These are phyloP conservation scores for Amanita thiersii DNA, from an alignment of 768 basidiomycete species.

Conservation along the genomic window DNA sequence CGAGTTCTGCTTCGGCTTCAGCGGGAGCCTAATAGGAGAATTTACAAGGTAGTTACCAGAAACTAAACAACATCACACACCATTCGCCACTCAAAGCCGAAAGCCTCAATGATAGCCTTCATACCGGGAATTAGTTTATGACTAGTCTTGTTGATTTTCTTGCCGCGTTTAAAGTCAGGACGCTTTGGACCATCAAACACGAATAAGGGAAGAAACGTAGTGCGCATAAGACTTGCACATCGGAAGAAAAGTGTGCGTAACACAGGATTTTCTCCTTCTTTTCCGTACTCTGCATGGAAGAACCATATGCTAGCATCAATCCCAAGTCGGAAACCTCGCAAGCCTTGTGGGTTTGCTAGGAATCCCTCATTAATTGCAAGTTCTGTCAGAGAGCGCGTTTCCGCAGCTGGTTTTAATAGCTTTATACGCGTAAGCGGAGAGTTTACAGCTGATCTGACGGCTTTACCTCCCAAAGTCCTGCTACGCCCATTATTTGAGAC, in stretches of 20 bases:
- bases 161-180: slow-evolving; percentile 74
- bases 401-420: slow-evolving; percentile 42
- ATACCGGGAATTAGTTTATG: slow-evolving; percentile 68
- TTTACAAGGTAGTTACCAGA: slow-evolving; percentile 19
- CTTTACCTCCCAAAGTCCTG: slow-evolving; percentile 37
- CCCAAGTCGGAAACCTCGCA: slow-evolving; percentile 74
- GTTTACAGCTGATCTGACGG: not conserved
- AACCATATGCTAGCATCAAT: slow-evolving; percentile 88
- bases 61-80: slow-evolving; percentile 24
- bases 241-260: slow-evolving; percentile 80
- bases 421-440: not conserved
- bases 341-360: slow-evolving; percentile 49
- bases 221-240: slow-evolving; percentile 66
- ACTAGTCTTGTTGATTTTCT: slow-evolving; percentile 51
- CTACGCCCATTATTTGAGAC: slow-evolving; percentile 23
- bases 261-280: slow-evolving; percentile 82
- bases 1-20: slow-evolving; percentile 92
- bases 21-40: slow-evolving; percentile 63
- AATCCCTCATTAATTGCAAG: slow-evolving; percentile 73
- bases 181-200: slow-evolving; percentile 88
- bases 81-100: slow-evolving; percentile 73
- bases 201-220: slow-evolving; percentile 81
- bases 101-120: slow-evolving; percentile 72
- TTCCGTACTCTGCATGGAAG: slow-evolving; percentile 68
- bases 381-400: slow-evolving; percentile 68